A percentile compares a stretch with the other conserved stretches of the same genome.
Conservation (phyloP, 257 asterid genomes). For the Jasminum sambac region DNA sequence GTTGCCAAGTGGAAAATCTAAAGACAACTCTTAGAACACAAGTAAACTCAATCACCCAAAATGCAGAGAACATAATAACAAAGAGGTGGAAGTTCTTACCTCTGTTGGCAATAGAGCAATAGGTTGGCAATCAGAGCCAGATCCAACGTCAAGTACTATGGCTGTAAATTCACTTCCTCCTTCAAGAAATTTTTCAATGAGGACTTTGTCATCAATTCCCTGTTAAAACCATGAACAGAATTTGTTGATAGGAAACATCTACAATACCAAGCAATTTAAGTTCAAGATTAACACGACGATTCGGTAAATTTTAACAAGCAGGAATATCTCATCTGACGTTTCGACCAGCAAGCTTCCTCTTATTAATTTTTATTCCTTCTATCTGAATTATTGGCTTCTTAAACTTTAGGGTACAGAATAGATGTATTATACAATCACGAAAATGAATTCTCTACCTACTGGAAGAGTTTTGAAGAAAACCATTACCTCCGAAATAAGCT, state of each 20-base stretch:
- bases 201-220: conserved; percentile 87
- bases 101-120: conserved; percentile 83
- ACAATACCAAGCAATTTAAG: conserved; percentile 25
- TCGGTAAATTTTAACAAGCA: background rate
- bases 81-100: conserved; percentile 38
- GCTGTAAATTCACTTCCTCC: conserved; percentile 92
- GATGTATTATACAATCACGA: conserved; percentile 1
- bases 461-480: conserved; percentile 18
- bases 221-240: conserved; percentile 31
- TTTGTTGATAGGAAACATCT: conserved; percentile 16
- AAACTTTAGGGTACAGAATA: conserved; percentile 1
- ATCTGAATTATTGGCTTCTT: background rate
- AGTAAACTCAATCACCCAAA: background rate
- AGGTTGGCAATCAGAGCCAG: conserved; percentile 63
- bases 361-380: background rate
- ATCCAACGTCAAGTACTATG: conserved; percentile 78
- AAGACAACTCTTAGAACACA: background rate
- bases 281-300: background rate
- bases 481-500: conserved; percentile 73
- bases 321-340: background rate
- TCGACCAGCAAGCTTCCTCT: background rate
- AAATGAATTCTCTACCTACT: conserved; percentile 6
- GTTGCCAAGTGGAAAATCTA: background rate
- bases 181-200: conserved; percentile 79
- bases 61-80: background rate